These are phyloP conservation scores for Ascoidea rubescens DNA, from an alignment of 805 yeast genomes.

Conservation along the genomic window DNA sequence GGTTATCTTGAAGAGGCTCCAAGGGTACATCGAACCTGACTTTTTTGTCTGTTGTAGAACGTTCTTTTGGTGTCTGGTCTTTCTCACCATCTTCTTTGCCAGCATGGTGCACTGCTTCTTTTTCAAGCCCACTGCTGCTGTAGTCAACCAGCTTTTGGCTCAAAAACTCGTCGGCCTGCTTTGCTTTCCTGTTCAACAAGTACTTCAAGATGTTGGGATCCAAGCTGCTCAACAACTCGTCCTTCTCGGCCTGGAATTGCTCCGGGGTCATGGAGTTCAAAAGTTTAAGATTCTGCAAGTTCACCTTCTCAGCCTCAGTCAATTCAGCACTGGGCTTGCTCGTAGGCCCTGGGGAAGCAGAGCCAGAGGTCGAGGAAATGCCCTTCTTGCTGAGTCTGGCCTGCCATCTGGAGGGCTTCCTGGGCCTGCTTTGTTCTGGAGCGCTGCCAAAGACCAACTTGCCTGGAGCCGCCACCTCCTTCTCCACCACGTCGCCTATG, in stretches of 20 bases:
- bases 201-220: slow-evolving; percentile 56
- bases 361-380: slow-evolving; percentile 15
- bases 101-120: slow-evolving; percentile 25
- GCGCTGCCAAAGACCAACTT: not conserved
- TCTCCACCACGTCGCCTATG: slow-evolving; percentile 63
- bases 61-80: slow-evolving; percentile 20
- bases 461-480: slow-evolving; percentile 24
- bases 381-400: slow-evolving; percentile 25
- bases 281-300: slow-evolving; percentile 55
- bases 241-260: slow-evolving; percentile 49
- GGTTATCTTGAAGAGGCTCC: too few species aligned
- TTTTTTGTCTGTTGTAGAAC: too few species aligned
- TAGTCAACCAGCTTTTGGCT: not conserved
- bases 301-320: slow-evolving; percentile 62
- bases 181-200: slow-evolving; percentile 41
- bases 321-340: slow-evolving; percentile 14
- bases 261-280: slow-evolving; percentile 49
- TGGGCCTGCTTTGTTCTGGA: slow-evolving; percentile 10
- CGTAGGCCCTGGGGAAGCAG: slow-evolving; percentile 1
- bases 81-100: slow-evolving; percentile 23
- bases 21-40: too few species aligned
- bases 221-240: slow-evolving; percentile 50
- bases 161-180: slow-evolving; percentile 21
- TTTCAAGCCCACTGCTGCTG: slow-evolving; percentile 12
- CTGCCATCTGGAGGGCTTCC: slow-evolving; percentile 37